Percentiles rank a stretch among this genome's conserved stretches.
Evolutionary conservation across 495 filamentous ascomycete species (phyloP).

Genomic region (Xylaria acuta): DNA sequence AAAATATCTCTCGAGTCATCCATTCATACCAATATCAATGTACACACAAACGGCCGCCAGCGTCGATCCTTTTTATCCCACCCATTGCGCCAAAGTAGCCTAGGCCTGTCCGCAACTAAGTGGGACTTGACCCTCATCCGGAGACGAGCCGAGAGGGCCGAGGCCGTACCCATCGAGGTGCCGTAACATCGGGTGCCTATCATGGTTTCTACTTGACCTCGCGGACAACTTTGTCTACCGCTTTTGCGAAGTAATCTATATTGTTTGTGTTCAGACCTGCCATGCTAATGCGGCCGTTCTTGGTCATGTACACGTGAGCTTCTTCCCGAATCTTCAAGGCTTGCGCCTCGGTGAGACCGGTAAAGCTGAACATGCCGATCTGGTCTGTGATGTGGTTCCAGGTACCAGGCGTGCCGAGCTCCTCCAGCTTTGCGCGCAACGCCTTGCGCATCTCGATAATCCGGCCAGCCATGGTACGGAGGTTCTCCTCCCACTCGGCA

Average conservation of each 20-base stretch:
- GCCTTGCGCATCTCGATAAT: slow-evolving; percentile 88
- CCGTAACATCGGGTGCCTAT: neutral
- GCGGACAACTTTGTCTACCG: slow-evolving; percentile 83
- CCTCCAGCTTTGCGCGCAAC: slow-evolving; percentile 77
- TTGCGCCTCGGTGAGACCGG: slow-evolving; percentile 84
- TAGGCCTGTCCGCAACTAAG: slow-evolving; percentile 22
- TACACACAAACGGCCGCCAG: slow-evolving; percentile 16
- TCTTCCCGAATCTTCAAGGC: slow-evolving; percentile 80
- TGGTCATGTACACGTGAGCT: slow-evolving; percentile 96
- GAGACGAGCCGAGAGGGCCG: slow-evolving; percentile 9
- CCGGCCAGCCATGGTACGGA: slow-evolving; percentile 91
- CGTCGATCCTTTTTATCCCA: slow-evolving; percentile 12
- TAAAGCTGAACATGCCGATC: slow-evolving; percentile 99
- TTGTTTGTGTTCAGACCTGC: slow-evolving; percentile 92
- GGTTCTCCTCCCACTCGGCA: slow-evolving; percentile 91
- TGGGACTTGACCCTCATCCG: slow-evolving; percentile 18
- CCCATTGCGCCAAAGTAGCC: slow-evolving; percentile 20
- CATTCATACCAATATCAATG: slow-evolving; percentile 17
- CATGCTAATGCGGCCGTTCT: slow-evolving; percentile 98
- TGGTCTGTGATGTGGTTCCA: slow-evolving; percentile 98
- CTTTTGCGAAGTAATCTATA: slow-evolving; percentile 88
- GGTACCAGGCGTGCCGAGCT: slow-evolving; percentile 80
- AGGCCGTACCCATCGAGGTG: slow-evolving; percentile 7
- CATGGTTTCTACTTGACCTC: slow-evolving; percentile 49
- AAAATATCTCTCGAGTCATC: neutral